Percentiles rank a stretch among this genome's conserved stretches.
Evolutionary conservation across 495 filamentous ascomycete genomes (phyloP).

Genomic region (Aspergillus saccharolyticus): DNA sequence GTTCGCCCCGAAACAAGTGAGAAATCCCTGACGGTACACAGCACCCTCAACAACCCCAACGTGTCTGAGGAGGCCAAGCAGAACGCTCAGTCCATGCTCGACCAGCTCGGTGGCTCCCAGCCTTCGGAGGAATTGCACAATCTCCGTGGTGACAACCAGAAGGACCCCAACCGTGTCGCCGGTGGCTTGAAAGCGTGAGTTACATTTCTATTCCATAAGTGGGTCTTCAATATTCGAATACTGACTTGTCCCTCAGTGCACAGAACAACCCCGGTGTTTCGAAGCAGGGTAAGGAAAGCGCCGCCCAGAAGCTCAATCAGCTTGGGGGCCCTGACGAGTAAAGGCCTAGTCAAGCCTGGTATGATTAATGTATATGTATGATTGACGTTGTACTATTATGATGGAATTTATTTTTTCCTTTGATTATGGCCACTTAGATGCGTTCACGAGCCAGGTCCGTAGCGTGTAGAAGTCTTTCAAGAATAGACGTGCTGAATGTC

Average conservation of each 20-base stretch:
- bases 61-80: constrained; percentile 39
- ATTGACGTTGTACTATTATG: neutral
- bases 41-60: constrained; percentile 39
- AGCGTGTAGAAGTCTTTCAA: no score
- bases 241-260: neutral
- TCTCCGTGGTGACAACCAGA: constrained; percentile 4
- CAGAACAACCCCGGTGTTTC: neutral
- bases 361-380: neutral
- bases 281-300: neutral
- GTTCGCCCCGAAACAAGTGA: neutral
- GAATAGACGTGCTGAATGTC: no score
- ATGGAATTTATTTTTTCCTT: neutral
- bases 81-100: constrained; percentile 34
- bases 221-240: no score
- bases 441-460: no score
- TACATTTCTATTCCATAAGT: neutral
- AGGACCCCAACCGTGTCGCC: constrained; percentile 15
- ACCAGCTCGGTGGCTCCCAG: constrained; percentile 19
- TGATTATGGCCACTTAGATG: neutral
- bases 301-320: neutral
- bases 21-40: constrained; percentile 1
- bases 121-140: constrained; percentile 8
- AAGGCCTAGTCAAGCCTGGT: neutral
- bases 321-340: neutral
- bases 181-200: constrained; percentile 21